A percentile compares a stretch with the other conserved stretches of the same genome.
Evolutionary conservation across 345 rosid species (phyloP).

Genomic region (Bruguiera gymnorhiza): DNA sequence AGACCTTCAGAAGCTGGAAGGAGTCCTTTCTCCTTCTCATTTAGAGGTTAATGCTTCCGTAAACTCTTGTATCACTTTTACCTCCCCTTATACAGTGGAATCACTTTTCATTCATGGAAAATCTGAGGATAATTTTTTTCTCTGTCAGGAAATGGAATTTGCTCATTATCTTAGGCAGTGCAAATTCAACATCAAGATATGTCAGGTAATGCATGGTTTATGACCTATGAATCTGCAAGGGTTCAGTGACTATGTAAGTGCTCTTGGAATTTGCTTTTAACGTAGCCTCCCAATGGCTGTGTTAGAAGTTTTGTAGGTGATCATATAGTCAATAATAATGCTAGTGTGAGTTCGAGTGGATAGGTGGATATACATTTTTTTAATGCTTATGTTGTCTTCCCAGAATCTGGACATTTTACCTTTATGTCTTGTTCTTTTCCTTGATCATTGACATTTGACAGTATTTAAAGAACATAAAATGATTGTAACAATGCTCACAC

Average conservation of each 20-base stretch:
- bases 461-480: no score
- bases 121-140: slow-evolving; percentile 8
- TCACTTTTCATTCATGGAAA: background rate
- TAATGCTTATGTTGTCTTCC: no score
- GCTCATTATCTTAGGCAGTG: slow-evolving; percentile 82
- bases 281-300: no score
- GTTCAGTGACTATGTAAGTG: background rate
- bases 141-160: slow-evolving; percentile 88
- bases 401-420: no score
- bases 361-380: no score
- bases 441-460: no score
- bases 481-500: background rate
- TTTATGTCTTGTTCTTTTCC: no score
- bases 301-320: no score
- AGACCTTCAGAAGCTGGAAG: slow-evolving; percentile 93
- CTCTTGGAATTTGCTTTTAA: no score
- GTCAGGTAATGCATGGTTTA: slow-evolving; percentile 52
- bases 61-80: background rate
- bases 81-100: background rate
- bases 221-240: background rate
- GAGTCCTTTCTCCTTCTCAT: slow-evolving; percentile 89
- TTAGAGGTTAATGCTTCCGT: slow-evolving; percentile 58
- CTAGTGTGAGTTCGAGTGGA: no score
- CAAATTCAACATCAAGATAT: slow-evolving; percentile 87
- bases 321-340: no score